Evolutionary conservation across 2,329 filamentous ascomycete genomes (phyloP).

Genomic region (Xylaria sp.): DNA sequence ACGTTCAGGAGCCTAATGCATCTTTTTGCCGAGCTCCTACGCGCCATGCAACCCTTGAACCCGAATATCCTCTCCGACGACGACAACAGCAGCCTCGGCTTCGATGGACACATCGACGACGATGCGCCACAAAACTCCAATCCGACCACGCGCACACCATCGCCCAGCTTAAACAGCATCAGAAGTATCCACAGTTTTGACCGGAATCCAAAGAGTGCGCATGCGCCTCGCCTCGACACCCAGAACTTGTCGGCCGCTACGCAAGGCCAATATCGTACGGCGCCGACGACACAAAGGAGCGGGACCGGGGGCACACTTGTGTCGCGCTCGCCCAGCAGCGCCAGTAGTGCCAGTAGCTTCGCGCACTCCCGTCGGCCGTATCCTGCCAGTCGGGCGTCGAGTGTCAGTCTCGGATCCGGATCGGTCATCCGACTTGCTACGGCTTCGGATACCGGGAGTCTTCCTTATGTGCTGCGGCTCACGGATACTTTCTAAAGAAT

Average conservation of each 20-base stretch:
- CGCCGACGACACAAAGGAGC: constrained; percentile 64
- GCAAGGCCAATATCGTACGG: constrained; percentile 60
- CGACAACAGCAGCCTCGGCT: constrained; percentile 39
- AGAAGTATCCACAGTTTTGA: constrained; percentile 40
- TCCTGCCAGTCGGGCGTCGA: constrained; percentile 45
- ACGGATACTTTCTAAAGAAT: constrained; percentile 41
- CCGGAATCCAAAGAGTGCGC: constrained; percentile 39
- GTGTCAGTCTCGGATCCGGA: constrained; percentile 39
- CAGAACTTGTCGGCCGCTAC: constrained; percentile 57
- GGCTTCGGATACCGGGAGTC: constrained; percentile 46
- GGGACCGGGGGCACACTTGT: constrained; percentile 49
- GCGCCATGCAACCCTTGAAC: constrained; percentile 75
- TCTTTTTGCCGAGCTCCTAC: constrained; percentile 82
- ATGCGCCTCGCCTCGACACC: constrained; percentile 46
- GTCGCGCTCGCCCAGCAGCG: constrained; percentile 48
- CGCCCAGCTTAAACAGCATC: constrained; percentile 26
- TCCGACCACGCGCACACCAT: constrained; percentile 51
- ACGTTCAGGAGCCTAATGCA: constrained; percentile 85
- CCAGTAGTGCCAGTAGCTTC: constrained; percentile 46
- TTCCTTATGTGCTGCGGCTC: constrained; percentile 52
- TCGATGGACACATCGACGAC: constrained; percentile 49
- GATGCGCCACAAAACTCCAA: constrained; percentile 57
- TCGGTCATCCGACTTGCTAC: constrained; percentile 61
- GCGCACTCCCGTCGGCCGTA: constrained; percentile 57
- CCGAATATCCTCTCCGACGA: constrained; percentile 58